Evolutionary conservation across 1,284 basidiomycete genomes (phyloP).

Genomic region (Ceratorhiza oryzae-sativae): DNA sequence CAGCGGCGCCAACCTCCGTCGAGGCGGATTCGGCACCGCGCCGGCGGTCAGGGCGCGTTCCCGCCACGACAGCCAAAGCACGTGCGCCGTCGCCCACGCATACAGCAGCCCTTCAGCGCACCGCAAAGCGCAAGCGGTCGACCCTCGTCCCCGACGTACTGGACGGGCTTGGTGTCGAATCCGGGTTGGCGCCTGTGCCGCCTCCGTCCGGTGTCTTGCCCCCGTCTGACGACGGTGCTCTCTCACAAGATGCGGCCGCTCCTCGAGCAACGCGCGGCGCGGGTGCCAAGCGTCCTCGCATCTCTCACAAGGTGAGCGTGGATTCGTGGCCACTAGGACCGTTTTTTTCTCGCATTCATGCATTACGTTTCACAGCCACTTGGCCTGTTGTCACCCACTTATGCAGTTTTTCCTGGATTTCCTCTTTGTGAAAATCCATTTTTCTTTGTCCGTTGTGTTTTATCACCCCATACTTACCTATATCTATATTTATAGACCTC

Average conservation of each 20-base stretch:
- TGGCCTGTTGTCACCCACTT: conserved; percentile 21
- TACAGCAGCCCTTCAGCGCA: conserved; percentile 21
- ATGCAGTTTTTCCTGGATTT: conserved; percentile 21
- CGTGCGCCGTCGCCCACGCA: conserved; percentile 30
- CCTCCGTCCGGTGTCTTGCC: neutral
- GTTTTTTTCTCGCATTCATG: conserved; percentile 37
- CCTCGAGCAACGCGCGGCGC: neutral
- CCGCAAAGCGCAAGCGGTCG: conserved; percentile 27
- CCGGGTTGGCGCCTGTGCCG: neutral
- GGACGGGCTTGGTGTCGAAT: neutral
- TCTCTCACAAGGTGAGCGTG: conserved; percentile 20
- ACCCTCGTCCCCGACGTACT: conserved; percentile 14
- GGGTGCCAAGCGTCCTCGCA: conserved; percentile 9
- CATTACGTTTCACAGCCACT: conserved; percentile 39
- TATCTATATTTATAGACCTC: conserved; percentile 10
- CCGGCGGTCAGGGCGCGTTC: conserved; percentile 21
- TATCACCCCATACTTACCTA: neutral
- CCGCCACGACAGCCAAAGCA: conserved; percentile 23
- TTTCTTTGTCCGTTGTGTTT: neutral
- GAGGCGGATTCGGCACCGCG: conserved; percentile 2
- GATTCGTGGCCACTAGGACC: neutral
- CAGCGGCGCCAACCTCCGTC: neutral
- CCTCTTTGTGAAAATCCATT: conserved; percentile 4
- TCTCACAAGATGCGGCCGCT: neutral
- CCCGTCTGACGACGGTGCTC: neutral